Base-by-base conservation (phyloP, 2,329 filamentous ascomycete genomes). In the Pseudopithomyces chartarum region DNA sequence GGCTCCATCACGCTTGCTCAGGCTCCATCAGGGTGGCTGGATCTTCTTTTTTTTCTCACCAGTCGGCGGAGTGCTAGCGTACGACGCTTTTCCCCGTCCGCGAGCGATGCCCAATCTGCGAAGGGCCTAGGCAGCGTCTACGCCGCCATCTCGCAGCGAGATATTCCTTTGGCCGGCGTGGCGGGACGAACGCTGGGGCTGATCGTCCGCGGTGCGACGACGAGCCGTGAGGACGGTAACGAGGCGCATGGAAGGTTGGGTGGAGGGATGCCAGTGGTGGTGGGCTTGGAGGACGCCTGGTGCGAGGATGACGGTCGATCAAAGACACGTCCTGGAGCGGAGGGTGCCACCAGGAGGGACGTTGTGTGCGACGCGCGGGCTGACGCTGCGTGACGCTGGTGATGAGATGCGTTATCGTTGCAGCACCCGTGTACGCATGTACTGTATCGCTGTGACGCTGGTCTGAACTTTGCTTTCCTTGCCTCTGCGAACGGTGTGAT, bases 151-250 rank as follows among this genome's bases (percentile, higher is more conserved):
- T 60, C 55, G 57, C 59, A 62, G 52, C 23, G 54, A 44, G 55
- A 51, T 59, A 45, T 42, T 59, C 64, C 64, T 61, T 68, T 60
- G 58, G 62, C 65, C 63, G 67, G 58, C 56, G 62, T 67, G 66
- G 63, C 68, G 67, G 69, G 61, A 62, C 62, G 56, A 56, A 44
- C 59, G 58, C 55, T 55, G 54, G 56, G 56, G 53, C 52, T 57
- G 49, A 7, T 38, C 38, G 48, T 42, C 61, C 55, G 59, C 45
- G 56, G 59, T 52, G 62, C 65, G 63, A 40, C 52, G 52, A 36
- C 38, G 57, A 55, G 56, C 64, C 66, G 58, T 46, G 61, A 56
- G 39, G 34, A 51, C 58, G 63, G 65, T 57, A 58, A 54, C 65
- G 51, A 52, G 55, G 62, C 59, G 67, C 63, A 67, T 55, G 67